phyloP scores from a whole-genome alignment of 768 basidiomycete genomes.

The Suillus brevipes region DNA sequence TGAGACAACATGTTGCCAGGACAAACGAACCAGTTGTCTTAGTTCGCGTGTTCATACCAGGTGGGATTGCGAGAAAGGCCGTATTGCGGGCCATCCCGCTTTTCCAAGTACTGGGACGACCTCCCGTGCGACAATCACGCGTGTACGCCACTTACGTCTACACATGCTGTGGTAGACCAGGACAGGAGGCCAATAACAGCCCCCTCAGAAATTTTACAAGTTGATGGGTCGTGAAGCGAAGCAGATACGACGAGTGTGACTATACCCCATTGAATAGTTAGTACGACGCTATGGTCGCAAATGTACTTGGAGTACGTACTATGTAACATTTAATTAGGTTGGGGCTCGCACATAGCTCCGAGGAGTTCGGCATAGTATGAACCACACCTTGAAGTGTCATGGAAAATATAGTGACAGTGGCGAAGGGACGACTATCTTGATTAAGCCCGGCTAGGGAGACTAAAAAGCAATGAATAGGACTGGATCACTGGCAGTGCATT shows the following conservation, averaged over 20 bases:
- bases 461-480: not conserved
- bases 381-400: not conserved
- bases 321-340: not conserved
- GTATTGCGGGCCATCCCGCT: constrained; percentile 28
- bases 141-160: constrained; percentile 23
- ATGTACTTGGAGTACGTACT: not conserved
- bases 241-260: not conserved
- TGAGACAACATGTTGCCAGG: constrained; percentile 18
- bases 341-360: not conserved
- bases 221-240: not conserved
- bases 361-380: not conserved
- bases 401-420: not conserved
- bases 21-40: constrained; percentile 19
- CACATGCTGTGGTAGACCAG: constrained; percentile 16
- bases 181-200: constrained; percentile 5
- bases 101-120: constrained; percentile 13
- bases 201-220: not conserved
- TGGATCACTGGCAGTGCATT: not conserved
- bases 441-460: not conserved
- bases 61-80: constrained; percentile 28
- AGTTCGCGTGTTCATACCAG: constrained; percentile 30
- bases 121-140: constrained; percentile 1
- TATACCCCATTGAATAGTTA: not conserved
- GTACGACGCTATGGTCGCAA: not conserved
- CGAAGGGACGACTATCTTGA: not conserved